Base-by-base conservation (phyloP, 108 stramenopile genomes). In the Pseudonitzschia multistriata region DNA sequence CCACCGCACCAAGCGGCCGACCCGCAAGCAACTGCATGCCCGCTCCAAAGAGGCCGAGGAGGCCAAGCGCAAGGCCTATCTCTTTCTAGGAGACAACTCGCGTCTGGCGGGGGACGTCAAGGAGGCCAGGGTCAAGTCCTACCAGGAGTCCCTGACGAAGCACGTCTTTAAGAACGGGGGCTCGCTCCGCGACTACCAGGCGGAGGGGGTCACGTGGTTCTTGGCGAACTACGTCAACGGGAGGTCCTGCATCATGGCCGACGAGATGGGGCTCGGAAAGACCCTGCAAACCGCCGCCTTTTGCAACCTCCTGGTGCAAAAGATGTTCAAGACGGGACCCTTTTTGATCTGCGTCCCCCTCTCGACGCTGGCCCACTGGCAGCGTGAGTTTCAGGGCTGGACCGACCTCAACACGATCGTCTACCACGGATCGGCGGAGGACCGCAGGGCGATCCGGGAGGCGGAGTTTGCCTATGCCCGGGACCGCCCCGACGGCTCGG, bases 261-360 rank as follows among this genome's bases (percentile, higher is more conserved):
- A 97, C 74, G 98, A 98, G 72, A 97, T 98, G 96, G 98, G 96
- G 42, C 93, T 34, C n/a, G 94, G 96, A 60, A 89, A 97, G 79
- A 95, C 96, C 0, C 83, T 96, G 29, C 89, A 93, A 78, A 97
- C 96, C 8, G 92, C 88, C 3, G 79, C 83, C 0, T 95, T 88
- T 65, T 49, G 93, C 40, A 79, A 95, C 66, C 68, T 87, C 27
- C 52, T 96, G 30, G 77, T 79, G 21, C 71, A 68, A 24, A 70
- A 79, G 42, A 76, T 91, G 35, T 61, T 76, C 36, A 78, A 68
- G 1, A 73, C 71, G 5, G 89, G 94, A 29, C 90, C 92, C 36
- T 89, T 88, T 56, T 77, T 99, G 3, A 78, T 99, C 30, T 83
- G 99, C 1, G 98, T 96, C 6, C 97, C 97, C 3, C 83, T 98